Evolutionary conservation across 495 filamentous ascomycete species (phyloP).

Genomic region (Xylaria flabelliformis): DNA sequence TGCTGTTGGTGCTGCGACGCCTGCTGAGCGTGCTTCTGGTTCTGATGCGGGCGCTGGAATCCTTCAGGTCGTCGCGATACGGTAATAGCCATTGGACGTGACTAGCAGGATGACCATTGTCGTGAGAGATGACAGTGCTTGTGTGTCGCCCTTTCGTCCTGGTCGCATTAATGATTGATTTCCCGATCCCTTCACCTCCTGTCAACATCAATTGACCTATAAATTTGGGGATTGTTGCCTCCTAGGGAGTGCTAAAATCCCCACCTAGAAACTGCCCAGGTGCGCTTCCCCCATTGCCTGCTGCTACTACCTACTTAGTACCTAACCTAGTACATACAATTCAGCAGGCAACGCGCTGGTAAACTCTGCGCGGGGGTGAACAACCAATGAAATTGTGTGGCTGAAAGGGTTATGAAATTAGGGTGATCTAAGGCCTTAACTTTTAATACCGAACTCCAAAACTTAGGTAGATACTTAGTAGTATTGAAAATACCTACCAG

Average conservation of each 20-base stretch:
- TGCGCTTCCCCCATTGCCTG: background rate
- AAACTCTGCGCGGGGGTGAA: background rate
- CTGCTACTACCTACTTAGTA: background rate
- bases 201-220: constrained; percentile 22
- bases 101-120: constrained; percentile 39
- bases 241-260: constrained; percentile 5
- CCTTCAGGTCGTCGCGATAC: constrained; percentile 46
- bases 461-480: no score
- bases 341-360: background rate
- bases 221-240: constrained; percentile 21
- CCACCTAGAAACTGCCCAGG: background rate
- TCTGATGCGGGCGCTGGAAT: constrained; percentile 36
- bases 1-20: constrained; percentile 31
- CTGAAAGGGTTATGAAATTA: background rate
- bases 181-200: constrained; percentile 19
- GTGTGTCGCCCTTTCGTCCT: constrained; percentile 15
- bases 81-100: constrained; percentile 42
- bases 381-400: constrained; percentile 1
- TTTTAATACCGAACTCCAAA: background rate
- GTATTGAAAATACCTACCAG: no score
- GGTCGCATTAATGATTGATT: constrained; percentile 21
- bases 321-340: background rate
- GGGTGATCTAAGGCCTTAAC: background rate
- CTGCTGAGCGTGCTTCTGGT: constrained; percentile 7
- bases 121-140: constrained; percentile 27